phyloP scores from a whole-genome alignment of 345 rosid species.

The Brassica carinata region DNA sequence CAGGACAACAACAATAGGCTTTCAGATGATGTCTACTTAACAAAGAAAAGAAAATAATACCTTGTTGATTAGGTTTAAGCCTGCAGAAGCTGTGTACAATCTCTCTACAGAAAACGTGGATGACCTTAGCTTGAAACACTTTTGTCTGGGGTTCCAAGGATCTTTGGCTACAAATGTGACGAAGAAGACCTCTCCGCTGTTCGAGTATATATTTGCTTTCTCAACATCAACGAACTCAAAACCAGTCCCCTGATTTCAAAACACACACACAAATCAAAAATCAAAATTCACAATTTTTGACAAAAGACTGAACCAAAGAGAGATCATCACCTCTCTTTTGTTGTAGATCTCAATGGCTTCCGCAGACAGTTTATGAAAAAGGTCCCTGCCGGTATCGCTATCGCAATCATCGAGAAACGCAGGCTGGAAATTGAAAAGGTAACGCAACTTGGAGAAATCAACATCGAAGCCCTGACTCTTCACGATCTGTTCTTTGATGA shows the following conservation, averaged over 20 bases:
- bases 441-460: background rate
- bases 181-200: background rate
- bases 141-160: background rate
- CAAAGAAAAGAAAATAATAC: background rate
- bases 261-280: background rate
- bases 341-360: background rate
- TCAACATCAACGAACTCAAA: background rate
- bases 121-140: background rate
- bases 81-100: background rate
- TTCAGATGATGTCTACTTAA: no score
- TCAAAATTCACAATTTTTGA: background rate
- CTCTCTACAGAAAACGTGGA: background rate
- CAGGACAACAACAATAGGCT: no score
- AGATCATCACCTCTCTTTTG: background rate
- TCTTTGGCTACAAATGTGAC: slow-evolving; percentile 1
- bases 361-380: background rate
- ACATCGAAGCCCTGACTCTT: background rate
- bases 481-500: background rate
- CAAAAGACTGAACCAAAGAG: background rate
- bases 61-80: background rate
- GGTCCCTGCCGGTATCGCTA: background rate
- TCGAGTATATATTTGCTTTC: background rate
- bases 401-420: background rate
- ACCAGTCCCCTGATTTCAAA: background rate
- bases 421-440: background rate